Percentiles rank a stretch among this genome's conserved stretches.
These are phyloP conservation scores for Trichoderma sp. DNA, from an alignment of 2,329 filamentous ascomycete genomes.

Conservation along the genomic window DNA sequence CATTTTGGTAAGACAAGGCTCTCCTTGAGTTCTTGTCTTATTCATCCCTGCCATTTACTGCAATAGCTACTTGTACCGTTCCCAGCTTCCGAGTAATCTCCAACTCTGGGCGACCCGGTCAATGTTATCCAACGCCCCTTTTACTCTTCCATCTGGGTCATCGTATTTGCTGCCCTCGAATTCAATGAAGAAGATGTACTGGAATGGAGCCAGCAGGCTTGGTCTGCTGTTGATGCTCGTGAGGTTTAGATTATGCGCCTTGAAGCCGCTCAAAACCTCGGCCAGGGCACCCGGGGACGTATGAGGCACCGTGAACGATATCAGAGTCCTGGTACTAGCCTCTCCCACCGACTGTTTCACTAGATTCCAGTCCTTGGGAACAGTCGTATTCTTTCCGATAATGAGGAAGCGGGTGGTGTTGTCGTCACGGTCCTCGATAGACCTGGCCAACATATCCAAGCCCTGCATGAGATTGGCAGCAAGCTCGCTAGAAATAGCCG, in stretches of 20 bases:
- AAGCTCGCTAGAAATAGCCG: conserved; percentile 74
- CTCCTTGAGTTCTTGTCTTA: background rate
- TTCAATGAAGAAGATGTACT: conserved; percentile 95
- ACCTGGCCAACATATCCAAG: conserved; percentile 65
- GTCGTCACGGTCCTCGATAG: conserved; percentile 70
- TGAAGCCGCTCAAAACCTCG: conserved; percentile 76
- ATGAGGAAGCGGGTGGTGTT: conserved; percentile 81
- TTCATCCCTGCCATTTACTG: background rate
- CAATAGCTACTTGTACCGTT: conserved; percentile 33
- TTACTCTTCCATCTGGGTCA: conserved; percentile 57
- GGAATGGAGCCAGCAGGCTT: conserved; percentile 70
- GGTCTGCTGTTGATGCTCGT: conserved; percentile 89
- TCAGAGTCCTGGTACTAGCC: conserved; percentile 62
- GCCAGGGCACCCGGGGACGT: conserved; percentile 76
- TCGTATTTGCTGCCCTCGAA: conserved; percentile 61
- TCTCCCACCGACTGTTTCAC: conserved; percentile 28
- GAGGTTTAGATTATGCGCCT: conserved; percentile 68
- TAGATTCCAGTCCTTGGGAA: conserved; percentile 28
- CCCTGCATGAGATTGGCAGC: conserved; percentile 67
- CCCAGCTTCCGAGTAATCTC: conserved; percentile 71
- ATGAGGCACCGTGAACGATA: conserved; percentile 82
- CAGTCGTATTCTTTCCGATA: conserved; percentile 42
- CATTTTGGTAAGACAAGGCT: background rate
- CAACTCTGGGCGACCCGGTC: conserved; percentile 56
- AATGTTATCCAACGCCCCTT: conserved; percentile 58